phyloP scores from a whole-genome alignment of 768 basidiomycete genomes.

The Leucocoprinus birnbaumii region DNA sequence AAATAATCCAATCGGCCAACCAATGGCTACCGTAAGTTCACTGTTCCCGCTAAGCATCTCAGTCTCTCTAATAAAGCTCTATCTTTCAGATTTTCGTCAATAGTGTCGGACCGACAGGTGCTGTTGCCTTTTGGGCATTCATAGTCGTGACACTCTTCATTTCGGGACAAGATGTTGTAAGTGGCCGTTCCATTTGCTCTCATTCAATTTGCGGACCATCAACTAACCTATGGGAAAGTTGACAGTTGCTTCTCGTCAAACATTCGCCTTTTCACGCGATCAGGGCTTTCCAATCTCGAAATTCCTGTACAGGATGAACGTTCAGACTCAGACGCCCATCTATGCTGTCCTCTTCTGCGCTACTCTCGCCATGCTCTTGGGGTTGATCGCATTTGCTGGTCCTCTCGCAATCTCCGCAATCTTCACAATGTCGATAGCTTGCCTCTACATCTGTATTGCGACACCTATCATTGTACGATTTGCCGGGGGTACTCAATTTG shows the following conservation, averaged over 20 bases:
- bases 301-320: constrained; percentile 58
- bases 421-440: constrained; percentile 44
- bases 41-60: too few relatives aligned
- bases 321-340: constrained; percentile 52
- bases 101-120: constrained; percentile 34
- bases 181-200: too few relatives aligned
- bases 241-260: constrained; percentile 49
- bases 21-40: constrained; percentile 42
- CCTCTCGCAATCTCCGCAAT: constrained; percentile 55
- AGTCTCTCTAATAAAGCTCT: too few relatives aligned
- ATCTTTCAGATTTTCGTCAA: constrained; percentile 44
- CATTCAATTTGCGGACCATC: too few relatives aligned
- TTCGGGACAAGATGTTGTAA: constrained; percentile 55
- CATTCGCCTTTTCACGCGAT: constrained; percentile 69
- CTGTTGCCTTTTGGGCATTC: constrained; percentile 34
- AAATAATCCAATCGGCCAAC: constrained; percentile 38
- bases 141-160: constrained; percentile 43
- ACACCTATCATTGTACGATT: constrained; percentile 54
- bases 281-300: constrained; percentile 63
- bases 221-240: too few relatives aligned
- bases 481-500: constrained; percentile 41
- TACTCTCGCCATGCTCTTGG: constrained; percentile 43
- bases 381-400: constrained; percentile 61
- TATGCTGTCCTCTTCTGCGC: constrained; percentile 55
- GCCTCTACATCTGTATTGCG: constrained; percentile 45